Base-by-base conservation (phyloP, 352 stramenopile species). In the Stephanocyclus meneghinianus region DNA sequence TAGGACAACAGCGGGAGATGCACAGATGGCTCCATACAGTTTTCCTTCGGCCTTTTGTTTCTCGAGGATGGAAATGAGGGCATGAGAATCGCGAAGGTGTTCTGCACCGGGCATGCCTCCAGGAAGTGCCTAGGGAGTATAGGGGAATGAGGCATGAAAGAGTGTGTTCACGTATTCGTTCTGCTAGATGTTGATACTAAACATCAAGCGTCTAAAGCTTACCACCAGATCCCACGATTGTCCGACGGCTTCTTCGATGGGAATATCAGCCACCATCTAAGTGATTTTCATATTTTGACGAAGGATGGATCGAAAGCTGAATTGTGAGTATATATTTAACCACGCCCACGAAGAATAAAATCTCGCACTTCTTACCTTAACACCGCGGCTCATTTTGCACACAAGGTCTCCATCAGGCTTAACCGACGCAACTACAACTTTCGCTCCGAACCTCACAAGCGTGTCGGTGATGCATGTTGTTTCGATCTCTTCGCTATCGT, bases 401-500 rank as follows among this genome's bases (percentile, higher is more conserved):
- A 89, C 69, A 18, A 94, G 70, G 32, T 91, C 70, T 42, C 84
- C 82, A 62, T 57, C 72, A 9, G 83, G 71, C 67, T 91, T 93
- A 10, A 96, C 92, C 10, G 87, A 95, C 15, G 94, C 94, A 42
- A 96, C 83, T 0, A 89, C 94, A 5, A 97, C 94, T 35, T 92
- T 44, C 2, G 91, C 92, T 60, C 92, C 92, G 63, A 94, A 95
- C 61, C 94, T 79, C 11, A 90, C 90, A 9, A 97, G 74, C 8
- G 91, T 93, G 81, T 97, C 94, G 7, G 93, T 94, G 68, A 96
- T 95, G 45, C 90, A 94, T 3, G 94, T 91, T 8, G 91, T 94
- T 78, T 97, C 94, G 62, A 97, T 96, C 74, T 97, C 93, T 80
- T 96, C 93, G 61, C 87, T 94, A 26, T 92, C 92, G 69, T 96